Evolutionary conservation across 257 asterid species (phyloP).

Genomic region (Solanum gracilifrons): DNA sequence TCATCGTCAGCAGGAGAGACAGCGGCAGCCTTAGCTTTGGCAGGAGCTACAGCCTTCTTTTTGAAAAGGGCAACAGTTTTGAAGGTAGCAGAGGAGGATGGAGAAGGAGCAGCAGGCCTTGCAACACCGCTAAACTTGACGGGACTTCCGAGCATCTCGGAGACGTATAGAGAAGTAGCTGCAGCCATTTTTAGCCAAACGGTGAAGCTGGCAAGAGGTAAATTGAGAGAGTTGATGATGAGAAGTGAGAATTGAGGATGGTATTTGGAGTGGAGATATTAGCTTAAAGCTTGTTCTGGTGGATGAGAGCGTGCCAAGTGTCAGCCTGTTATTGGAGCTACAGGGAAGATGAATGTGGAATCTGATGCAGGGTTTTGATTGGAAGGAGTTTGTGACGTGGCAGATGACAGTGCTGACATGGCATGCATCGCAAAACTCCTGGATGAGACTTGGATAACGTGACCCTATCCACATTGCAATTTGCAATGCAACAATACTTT

Average conservation of each 20-base stretch:
- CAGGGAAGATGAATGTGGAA: slow-evolving; percentile 30
- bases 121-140: slow-evolving; percentile 42
- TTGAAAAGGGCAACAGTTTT: slow-evolving; percentile 76
- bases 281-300: slow-evolving; percentile 42
- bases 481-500: neutral
- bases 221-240: neutral
- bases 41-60: slow-evolving; percentile 46
- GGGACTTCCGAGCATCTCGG: slow-evolving; percentile 67
- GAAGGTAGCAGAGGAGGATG: slow-evolving; percentile 46
- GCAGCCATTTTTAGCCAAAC: slow-evolving; percentile 42
- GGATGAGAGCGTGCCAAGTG: slow-evolving; percentile 57
- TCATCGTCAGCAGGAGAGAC: slow-evolving; percentile 54
- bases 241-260: slow-evolving; percentile 1
- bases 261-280: neutral
- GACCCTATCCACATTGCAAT: slow-evolving; percentile 3
- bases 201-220: neutral
- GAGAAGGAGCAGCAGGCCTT: slow-evolving; percentile 51
- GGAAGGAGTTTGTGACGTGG: slow-evolving; percentile 26
- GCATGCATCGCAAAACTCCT: slow-evolving; percentile 12
- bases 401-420: slow-evolving; percentile 36
- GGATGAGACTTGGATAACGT: slow-evolving; percentile 29
- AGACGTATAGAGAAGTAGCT: slow-evolving; percentile 51
- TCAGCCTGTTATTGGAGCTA: slow-evolving; percentile 3
- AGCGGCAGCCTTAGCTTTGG: slow-evolving; percentile 44
- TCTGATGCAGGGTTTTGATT: slow-evolving; percentile 38